A percentile compares a stretch with the other conserved stretches of the same genome.
Evolutionary conservation across 2,329 filamentous ascomycete genomes (phyloP).

Genomic region (Fusarium compactum): DNA sequence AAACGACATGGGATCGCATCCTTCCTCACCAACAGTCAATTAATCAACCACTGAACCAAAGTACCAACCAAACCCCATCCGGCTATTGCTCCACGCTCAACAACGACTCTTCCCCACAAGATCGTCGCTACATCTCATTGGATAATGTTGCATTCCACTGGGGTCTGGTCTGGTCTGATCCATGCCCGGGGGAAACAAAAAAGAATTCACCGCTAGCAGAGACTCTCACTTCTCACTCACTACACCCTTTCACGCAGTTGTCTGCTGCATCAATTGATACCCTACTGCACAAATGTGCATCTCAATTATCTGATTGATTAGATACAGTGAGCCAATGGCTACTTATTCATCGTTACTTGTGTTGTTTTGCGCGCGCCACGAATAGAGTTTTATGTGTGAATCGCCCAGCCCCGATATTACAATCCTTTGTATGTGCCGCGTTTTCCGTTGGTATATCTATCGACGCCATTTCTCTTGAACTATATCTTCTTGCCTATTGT

Average conservation of each 20-base stretch:
- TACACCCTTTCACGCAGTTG: slow-evolving; percentile 1
- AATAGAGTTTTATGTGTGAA: slow-evolving; percentile 32
- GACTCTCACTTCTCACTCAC: slow-evolving; percentile 11
- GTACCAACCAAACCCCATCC: slow-evolving; percentile 40
- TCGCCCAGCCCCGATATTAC: slow-evolving; percentile 20
- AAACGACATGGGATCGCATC: neutral
- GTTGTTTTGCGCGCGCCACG: slow-evolving; percentile 5
- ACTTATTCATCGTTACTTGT: slow-evolving; percentile 7
- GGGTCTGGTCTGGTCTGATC: slow-evolving; percentile 18
- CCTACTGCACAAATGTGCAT: slow-evolving; percentile 3
- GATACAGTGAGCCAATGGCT: slow-evolving; percentile 24
- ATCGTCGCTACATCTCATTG: slow-evolving; percentile 23
- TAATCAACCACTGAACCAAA: slow-evolving; percentile 10
- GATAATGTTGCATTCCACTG: slow-evolving; percentile 11
- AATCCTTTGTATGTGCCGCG: slow-evolving; percentile 26
- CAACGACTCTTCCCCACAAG: slow-evolving; percentile 32
- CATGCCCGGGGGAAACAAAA: neutral
- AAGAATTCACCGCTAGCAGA: slow-evolving; percentile 35
- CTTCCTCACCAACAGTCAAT: slow-evolving; percentile 2
- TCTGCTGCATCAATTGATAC: slow-evolving; percentile 12
- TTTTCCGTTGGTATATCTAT: slow-evolving; percentile 9
- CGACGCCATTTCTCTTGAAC: neutral
- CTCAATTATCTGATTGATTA: slow-evolving; percentile 8
- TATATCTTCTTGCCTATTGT: slow-evolving; percentile 2
- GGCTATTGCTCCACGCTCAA: slow-evolving; percentile 35